Conservation (phyloP, 129 eudicot species). For the Heracleum sosnowskyi region DNA sequence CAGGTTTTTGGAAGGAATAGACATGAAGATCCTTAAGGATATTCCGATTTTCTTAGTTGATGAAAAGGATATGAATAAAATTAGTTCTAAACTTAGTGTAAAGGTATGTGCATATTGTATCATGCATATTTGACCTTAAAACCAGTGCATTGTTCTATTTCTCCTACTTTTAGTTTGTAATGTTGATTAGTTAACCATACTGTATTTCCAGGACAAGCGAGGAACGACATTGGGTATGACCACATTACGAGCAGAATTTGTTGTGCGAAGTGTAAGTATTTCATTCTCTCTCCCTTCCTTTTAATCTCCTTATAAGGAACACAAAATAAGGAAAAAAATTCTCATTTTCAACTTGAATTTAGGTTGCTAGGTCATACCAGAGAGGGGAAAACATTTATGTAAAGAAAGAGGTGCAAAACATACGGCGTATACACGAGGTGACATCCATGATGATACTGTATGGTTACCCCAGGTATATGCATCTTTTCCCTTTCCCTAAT, state of each 20-base stretch:
- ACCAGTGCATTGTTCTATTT: neutral
- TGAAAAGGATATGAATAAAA: neutral
- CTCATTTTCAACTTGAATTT: neutral
- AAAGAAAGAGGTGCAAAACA: neutral
- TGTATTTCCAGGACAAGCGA: neutral
- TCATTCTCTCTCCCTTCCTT: neutral
- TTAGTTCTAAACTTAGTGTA: neutral
- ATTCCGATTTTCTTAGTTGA: conserved; percentile 7
- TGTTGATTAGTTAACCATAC: neutral
- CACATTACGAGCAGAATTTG: neutral
- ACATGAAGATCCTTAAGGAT: neutral
- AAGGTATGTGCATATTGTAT: neutral
- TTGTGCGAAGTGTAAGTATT: conserved; percentile 1
- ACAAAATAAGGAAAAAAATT: neutral
- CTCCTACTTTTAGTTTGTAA: neutral
- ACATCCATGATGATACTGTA: conserved; percentile 1
- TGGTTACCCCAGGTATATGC: conserved; percentile 8
- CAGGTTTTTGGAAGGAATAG: neutral
- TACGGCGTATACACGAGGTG: neutral
- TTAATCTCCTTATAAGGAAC: neutral
- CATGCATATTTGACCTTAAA: neutral
- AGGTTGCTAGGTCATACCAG: conserved; percentile 3
- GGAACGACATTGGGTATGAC: neutral
- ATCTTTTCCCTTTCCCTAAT: neutral
- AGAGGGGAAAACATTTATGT: conserved; percentile 4